Evolutionary conservation across 192 early-diverging fungal species (phyloP).

Genomic region (Mortierella hygrophila): DNA sequence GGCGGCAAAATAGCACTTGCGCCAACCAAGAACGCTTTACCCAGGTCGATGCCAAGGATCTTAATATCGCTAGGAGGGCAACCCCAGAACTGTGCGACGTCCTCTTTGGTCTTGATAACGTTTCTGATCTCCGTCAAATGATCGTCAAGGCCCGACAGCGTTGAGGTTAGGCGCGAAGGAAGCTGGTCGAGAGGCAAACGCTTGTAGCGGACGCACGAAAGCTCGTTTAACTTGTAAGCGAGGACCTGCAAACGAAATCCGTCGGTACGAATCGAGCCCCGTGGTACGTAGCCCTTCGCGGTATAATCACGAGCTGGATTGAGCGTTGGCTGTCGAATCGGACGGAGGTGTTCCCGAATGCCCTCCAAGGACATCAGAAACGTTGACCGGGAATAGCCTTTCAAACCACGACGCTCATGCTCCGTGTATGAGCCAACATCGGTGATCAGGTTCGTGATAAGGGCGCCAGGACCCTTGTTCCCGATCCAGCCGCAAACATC

Average conservation of each 20-base stretch:
- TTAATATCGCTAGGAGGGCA: neutral
- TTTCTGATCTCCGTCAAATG: conserved; percentile 17
- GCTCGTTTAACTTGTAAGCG: conserved; percentile 4
- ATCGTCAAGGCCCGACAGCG: conserved; percentile 4
- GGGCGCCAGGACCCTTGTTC: too few species aligned
- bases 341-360: too few species aligned
- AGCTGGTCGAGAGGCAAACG: conserved; percentile 2
- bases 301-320: neutral
- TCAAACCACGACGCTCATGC: too few species aligned
- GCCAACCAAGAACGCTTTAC: neutral
- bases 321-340: neutral
- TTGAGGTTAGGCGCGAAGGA: conserved; percentile 2
- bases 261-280: neutral
- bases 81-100: conserved; percentile 5
- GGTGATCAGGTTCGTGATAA: too few species aligned
- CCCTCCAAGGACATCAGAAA: too few species aligned
- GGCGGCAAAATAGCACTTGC: neutral
- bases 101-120: conserved; percentile 4
- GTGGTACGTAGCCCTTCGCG: neutral
- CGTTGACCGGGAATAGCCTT: too few species aligned
- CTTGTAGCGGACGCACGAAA: neutral
- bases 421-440: too few species aligned
- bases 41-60: neutral
- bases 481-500: too few species aligned
- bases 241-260: conserved; percentile 4